phyloP scores from a whole-genome alignment of 345 rosid species.

The Gossypium mustelinum region DNA sequence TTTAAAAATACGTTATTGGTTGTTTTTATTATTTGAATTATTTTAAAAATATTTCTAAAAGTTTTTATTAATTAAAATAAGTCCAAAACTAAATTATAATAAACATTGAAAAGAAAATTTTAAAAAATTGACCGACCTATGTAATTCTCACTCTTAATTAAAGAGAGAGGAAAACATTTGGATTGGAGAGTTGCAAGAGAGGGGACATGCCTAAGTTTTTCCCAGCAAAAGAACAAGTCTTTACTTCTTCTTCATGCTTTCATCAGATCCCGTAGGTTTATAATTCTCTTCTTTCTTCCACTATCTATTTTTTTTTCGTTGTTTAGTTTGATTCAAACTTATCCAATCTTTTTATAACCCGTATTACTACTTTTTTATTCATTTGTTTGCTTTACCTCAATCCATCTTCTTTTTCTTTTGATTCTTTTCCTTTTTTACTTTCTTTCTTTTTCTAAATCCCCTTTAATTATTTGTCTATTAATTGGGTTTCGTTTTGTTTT shows the following conservation, averaged over 20 bases:
- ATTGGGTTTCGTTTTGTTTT: neutral
- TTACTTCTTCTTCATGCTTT: slow-evolving; percentile 28
- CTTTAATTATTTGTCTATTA: neutral
- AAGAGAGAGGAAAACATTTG: neutral
- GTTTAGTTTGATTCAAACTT: neutral
- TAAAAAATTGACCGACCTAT: too few species aligned
- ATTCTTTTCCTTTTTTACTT: neutral
- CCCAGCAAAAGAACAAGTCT: slow-evolving; percentile 39
- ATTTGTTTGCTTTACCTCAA: neutral
- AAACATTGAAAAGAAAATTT: too few species aligned
- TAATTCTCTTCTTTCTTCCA: neutral
- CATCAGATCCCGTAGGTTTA: slow-evolving; percentile 32
- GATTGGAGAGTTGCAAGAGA: slow-evolving; percentile 26
- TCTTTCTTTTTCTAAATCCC: neutral
- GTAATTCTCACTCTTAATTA: neutral
- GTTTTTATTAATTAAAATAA: too few species aligned
- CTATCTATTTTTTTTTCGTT: neutral
- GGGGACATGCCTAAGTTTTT: slow-evolving; percentile 49
- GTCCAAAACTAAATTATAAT: too few species aligned
- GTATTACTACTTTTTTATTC: neutral
- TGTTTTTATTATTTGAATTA: too few species aligned
- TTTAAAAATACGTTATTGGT: too few species aligned
- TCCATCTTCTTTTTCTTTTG: neutral
- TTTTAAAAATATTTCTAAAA: too few species aligned
- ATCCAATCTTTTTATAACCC: slow-evolving; percentile 3